A percentile compares a stretch with the other conserved stretches of the same genome.
These are phyloP conservation scores for Chlorella sp. DNA, from an alignment of 139 green algal species.

Conservation along the genomic window DNA sequence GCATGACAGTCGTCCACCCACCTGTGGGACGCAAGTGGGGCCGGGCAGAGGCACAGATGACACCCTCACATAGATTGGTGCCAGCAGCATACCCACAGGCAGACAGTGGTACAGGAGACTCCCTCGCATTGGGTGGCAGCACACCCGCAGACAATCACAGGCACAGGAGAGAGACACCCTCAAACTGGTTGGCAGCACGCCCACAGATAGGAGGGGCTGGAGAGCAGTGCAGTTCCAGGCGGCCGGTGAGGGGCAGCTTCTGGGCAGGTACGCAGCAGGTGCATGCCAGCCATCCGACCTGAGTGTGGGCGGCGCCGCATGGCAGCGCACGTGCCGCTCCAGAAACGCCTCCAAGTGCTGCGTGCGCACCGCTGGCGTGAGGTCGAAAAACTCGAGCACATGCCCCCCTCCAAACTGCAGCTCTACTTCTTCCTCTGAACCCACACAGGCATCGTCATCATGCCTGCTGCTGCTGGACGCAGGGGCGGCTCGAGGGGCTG, in stretches of 20 bases:
- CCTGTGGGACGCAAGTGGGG: background rate
- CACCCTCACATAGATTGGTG: too few relatives aligned
- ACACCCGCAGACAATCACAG: too few relatives aligned
- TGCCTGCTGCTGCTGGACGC: background rate
- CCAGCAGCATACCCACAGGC: too few relatives aligned
- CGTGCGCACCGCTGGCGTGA: conserved; percentile 13
- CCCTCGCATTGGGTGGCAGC: too few relatives aligned
- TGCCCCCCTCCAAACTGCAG: conserved; percentile 32
- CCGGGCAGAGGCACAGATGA: background rate
- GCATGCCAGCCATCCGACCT: too few relatives aligned
- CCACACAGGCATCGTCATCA: too few relatives aligned
- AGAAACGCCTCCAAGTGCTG: conserved; percentile 16
- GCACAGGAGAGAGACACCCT: too few relatives aligned
- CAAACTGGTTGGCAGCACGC: too few relatives aligned
- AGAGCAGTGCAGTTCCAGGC: too few relatives aligned
- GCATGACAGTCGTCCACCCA: conserved; percentile 40
- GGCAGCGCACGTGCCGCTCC: background rate
- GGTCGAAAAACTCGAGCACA: conserved; percentile 28
- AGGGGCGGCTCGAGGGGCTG: background rate
- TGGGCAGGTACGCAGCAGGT: background rate
- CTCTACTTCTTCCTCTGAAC: background rate
- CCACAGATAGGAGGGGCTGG: too few relatives aligned
- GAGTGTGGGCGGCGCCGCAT: conserved; percentile 1
- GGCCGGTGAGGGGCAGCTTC: too few relatives aligned
- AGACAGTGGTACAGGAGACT: background rate